These are phyloP conservation scores for Capsicum rhomboideum DNA, from an alignment of 257 asterid species.

Conservation along the genomic window DNA sequence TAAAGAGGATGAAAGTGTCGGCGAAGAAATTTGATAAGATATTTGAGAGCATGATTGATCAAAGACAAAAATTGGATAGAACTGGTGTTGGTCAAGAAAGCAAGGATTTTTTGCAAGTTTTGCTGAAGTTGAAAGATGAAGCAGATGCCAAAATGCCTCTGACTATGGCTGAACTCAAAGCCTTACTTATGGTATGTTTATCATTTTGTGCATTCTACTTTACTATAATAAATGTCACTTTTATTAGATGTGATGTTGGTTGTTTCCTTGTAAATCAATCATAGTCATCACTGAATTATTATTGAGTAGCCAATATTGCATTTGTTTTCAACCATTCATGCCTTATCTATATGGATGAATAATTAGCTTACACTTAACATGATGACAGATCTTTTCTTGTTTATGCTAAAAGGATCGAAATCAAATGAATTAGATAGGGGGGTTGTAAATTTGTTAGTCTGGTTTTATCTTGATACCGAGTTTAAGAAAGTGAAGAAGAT, in stretches of 20 bases:
- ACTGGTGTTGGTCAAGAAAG: not conserved
- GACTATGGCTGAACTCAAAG: slow-evolving; percentile 51
- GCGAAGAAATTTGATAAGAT: slow-evolving; percentile 43
- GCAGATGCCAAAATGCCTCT: slow-evolving; percentile 43
- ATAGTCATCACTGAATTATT: not conserved
- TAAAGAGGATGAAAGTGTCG: slow-evolving; percentile 36
- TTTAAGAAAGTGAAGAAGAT: no score
- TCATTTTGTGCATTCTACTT: not conserved
- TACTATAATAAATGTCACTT: not conserved
- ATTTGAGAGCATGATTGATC: slow-evolving; percentile 42
- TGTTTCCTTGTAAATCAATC: not conserved
- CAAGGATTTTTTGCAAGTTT: slow-evolving; percentile 56
- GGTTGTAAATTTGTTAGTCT: not conserved
- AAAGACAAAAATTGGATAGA: slow-evolving; percentile 20
- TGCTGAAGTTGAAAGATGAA: slow-evolving; percentile 40
- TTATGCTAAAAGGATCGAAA: not conserved
- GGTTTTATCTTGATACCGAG: no score
- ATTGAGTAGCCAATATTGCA: not conserved
- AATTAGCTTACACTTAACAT: not conserved
- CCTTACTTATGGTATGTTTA: slow-evolving; percentile 56
- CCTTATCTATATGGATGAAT: not conserved
- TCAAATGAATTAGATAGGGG: not conserved
- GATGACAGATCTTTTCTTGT: not conserved
- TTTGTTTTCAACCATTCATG: not conserved
- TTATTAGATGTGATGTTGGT: not conserved